Evolutionary conservation across 1,284 basidiomycete species (phyloP), one percentile per base, ranked within the genome.

Genomic region (Sporisorium sorghi): DNA sequence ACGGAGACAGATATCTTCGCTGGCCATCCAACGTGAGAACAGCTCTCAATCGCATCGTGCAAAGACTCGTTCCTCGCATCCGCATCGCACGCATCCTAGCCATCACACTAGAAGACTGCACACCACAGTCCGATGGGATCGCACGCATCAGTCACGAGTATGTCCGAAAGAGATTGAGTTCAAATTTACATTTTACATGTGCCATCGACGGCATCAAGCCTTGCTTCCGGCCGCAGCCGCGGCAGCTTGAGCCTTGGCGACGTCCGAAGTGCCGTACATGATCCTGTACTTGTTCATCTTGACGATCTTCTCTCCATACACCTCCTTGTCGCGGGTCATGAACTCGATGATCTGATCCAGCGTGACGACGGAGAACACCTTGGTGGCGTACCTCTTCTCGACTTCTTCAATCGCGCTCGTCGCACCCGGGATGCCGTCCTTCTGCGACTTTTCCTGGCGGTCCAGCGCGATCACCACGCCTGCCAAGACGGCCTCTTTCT

Each of bases 401-500:
- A 99, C 88, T 83, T 97, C 93, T 78, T 90, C 89, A 49, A 83
- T 82, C 14, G 83, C 77, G 15, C 58, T 62, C 11, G 70, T 65
- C 44, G 67, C 40, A 40, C 73, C 57, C 47, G 68, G 46, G 21
- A 66, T 12, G 28, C 87, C 69, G 33, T 87, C 87, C 33, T 87
- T 87, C 66, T 86, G 84, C 19, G 92, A 93, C 17, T 91, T 89
- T 86, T 99, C 96, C 85, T 98, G 92, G 9, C 96, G 87, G 83
- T 99, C 94, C 11, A 99, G 87, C 53, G 92, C 89, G 83, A 95
- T 91, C 15, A 97, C 89, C n/a, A 97, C 92, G 6, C 96, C 96
- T 0, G 93, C 92, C 19, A 97, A 58, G 30, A 74, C 42, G 9
- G 81, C 80, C 5, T 60, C 63, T 0, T 52, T 51, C 53, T 81